Evolutionary conservation across 441 rosid species (phyloP).

Genomic region (Gossypium davidsonii): DNA sequence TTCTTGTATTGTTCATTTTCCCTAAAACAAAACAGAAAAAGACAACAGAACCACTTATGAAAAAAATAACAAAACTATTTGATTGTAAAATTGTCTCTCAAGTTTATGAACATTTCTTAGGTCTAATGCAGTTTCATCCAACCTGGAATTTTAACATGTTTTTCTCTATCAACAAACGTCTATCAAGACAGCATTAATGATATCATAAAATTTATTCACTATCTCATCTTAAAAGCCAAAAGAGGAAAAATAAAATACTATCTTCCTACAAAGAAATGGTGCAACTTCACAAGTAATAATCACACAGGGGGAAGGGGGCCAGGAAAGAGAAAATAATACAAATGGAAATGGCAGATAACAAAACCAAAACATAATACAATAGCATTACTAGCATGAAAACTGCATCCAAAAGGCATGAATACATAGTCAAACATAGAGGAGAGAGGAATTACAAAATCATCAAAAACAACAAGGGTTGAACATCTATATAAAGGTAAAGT

Average conservation of each 20-base stretch:
- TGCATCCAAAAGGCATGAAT: neutral
- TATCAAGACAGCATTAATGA: neutral
- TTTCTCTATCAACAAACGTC: neutral
- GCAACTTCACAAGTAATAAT: constrained; percentile 4
- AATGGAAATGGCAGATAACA: neutral
- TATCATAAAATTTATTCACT: neutral
- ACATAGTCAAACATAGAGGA: neutral
- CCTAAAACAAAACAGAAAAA: constrained; percentile 30
- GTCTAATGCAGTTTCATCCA: neutral
- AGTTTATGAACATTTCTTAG: constrained; percentile 5
- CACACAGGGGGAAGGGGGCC: neutral
- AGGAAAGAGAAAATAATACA: neutral
- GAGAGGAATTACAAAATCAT: neutral
- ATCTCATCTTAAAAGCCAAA: neutral
- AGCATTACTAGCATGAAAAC: neutral
- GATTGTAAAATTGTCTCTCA: neutral
- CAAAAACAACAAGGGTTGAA: constrained; percentile 9
- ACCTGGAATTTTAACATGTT: neutral
- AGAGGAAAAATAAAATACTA: neutral
- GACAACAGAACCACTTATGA: neutral
- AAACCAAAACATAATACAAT: neutral
- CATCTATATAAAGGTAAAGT: neutral
- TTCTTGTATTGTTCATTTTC: constrained; percentile 82
- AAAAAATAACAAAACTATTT: neutral
- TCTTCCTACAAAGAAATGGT: neutral